These are phyloP conservation scores for Moesziomyces aphidis DNA, from an alignment of 1,284 basidiomycete genomes.

Conservation along the genomic window DNA sequence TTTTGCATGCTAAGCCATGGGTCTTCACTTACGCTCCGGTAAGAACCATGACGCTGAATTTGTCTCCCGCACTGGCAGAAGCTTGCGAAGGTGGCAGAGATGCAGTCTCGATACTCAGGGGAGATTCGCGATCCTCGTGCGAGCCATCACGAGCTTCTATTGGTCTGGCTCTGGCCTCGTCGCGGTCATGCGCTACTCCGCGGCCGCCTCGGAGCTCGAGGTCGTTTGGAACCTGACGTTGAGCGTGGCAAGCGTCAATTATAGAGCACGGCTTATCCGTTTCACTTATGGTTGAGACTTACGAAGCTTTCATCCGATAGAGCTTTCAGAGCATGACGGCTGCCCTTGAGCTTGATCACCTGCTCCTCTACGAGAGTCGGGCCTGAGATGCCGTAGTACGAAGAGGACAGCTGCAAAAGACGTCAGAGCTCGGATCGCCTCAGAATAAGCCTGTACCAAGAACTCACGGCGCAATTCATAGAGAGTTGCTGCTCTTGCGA, in stretches of 20 bases:
- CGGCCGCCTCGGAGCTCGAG: conserved; percentile 33
- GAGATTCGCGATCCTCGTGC: not conserved
- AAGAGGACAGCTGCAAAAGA: too few relatives aligned
- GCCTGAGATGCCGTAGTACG: not conserved
- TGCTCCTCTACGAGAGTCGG: conserved; percentile 31
- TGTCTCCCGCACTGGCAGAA: not conserved
- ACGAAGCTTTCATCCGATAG: conserved; percentile 44
- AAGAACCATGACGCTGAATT: conserved; percentile 41
- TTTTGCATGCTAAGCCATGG: too few relatives aligned
- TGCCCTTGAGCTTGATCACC: conserved; percentile 24
- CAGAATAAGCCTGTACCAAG: too few relatives aligned
- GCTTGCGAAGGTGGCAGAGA: not conserved
- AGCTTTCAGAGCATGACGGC: conserved; percentile 42
- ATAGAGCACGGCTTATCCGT: not conserved
- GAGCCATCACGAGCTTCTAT: not conserved
- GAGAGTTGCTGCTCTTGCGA: conserved; percentile 29
- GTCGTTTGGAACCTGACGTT: conserved; percentile 44
- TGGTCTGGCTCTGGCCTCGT: not conserved
- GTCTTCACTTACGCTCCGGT: conserved; percentile 44
- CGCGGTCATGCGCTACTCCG: conserved; percentile 1
- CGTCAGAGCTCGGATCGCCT: too few relatives aligned
- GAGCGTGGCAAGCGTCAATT: not conserved
- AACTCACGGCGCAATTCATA: conserved; percentile 34
- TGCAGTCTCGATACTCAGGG: not conserved
- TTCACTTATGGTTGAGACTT: not conserved